Percentiles rank a stretch among this genome's conserved stretches.
These are phyloP conservation scores for Penicillium sp. DNA, from an alignment of 2,329 filamentous ascomycete genomes.

Conservation along the genomic window DNA sequence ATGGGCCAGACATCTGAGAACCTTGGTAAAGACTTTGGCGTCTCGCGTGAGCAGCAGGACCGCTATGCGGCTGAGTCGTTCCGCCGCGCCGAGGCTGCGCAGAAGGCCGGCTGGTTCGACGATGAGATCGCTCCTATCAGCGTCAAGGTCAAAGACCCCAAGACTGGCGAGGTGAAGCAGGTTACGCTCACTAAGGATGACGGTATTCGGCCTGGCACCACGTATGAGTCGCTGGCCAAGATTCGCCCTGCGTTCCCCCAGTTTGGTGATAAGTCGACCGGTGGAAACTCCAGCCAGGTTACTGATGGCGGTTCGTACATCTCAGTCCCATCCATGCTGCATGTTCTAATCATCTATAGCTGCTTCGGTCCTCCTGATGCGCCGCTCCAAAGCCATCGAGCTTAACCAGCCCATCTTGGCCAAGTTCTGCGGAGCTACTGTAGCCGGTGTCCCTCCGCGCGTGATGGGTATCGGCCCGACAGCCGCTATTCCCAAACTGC, in stretches of 20 bases:
- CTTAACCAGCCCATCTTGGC: conserved; percentile 87
- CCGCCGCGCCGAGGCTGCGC: conserved; percentile 79
- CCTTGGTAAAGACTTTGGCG: conserved; percentile 83
- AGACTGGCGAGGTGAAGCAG: conserved; percentile 72
- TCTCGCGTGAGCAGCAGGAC: conserved; percentile 78
- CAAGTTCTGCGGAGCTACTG: conserved; percentile 90
- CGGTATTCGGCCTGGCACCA: conserved; percentile 87
- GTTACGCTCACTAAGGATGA: conserved; percentile 83
- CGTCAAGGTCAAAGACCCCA: conserved; percentile 76
- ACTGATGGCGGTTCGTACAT: conserved; percentile 72
- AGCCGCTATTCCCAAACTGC: conserved; percentile 72
- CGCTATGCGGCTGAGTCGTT: conserved; percentile 83
- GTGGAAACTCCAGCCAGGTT: conserved; percentile 90
- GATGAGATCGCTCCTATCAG: conserved; percentile 91
- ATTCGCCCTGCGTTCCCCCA: conserved; percentile 86
- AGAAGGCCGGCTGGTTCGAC: conserved; percentile 86
- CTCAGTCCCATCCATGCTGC: not conserved
- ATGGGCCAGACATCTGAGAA: conserved; percentile 99
- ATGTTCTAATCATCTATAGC: conserved; percentile 47
- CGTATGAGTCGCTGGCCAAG: conserved; percentile 75
- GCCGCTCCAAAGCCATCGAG: conserved; percentile 81
- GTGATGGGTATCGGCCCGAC: conserved; percentile 83
- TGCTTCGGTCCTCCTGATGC: conserved; percentile 88
- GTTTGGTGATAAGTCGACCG: conserved; percentile 81
- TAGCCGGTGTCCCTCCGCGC: conserved; percentile 83